Evolutionary conservation across 805 yeast species (phyloP).

Genomic region (Torulaspora gathmanii): DNA sequence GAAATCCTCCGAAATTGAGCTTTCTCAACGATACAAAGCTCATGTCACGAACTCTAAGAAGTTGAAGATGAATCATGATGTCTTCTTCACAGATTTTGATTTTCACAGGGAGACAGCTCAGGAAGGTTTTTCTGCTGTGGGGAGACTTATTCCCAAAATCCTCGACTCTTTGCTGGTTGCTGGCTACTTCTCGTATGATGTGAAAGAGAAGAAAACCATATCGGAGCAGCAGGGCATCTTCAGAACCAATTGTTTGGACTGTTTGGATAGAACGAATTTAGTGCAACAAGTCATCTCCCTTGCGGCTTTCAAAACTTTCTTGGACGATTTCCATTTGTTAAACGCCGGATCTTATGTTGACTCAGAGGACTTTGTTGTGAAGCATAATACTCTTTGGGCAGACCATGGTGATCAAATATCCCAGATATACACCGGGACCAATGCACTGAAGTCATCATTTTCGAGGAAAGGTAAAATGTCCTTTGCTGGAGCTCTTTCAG

Average conservation of each 20-base stretch:
- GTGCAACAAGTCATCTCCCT: constrained; percentile 79
- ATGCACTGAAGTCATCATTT: constrained; percentile 90
- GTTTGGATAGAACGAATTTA: constrained; percentile 89
- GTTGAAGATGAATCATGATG: constrained; percentile 28
- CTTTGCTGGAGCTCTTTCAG: constrained; percentile 93
- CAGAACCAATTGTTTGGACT: constrained; percentile 90
- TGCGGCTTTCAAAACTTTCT: constrained; percentile 56
- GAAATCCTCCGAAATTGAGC: constrained; percentile 69
- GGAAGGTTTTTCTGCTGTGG: constrained; percentile 82
- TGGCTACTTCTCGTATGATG: constrained; percentile 78
- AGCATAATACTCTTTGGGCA: constrained; percentile 91
- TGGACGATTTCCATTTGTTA: constrained; percentile 40
- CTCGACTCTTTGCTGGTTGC: constrained; percentile 65
- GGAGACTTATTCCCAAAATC: constrained; percentile 58
- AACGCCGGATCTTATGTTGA: constrained; percentile 24
- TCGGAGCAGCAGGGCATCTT: constrained; percentile 87
- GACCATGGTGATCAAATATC: constrained; percentile 97
- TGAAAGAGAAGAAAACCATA: constrained; percentile 46
- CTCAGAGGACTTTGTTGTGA: constrained; percentile 55
- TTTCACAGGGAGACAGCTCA: constrained; percentile 91
- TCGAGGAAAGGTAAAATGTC: constrained; percentile 96
- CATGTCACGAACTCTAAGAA: constrained; percentile 47
- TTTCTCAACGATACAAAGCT: constrained; percentile 59
- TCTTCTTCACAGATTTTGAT: constrained; percentile 77
- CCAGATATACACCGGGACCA: constrained; percentile 95